These are phyloP conservation scores for Pelargonium myrrhifolium DNA, from an alignment of 441 rosid genomes.

Conservation along the genomic window DNA sequence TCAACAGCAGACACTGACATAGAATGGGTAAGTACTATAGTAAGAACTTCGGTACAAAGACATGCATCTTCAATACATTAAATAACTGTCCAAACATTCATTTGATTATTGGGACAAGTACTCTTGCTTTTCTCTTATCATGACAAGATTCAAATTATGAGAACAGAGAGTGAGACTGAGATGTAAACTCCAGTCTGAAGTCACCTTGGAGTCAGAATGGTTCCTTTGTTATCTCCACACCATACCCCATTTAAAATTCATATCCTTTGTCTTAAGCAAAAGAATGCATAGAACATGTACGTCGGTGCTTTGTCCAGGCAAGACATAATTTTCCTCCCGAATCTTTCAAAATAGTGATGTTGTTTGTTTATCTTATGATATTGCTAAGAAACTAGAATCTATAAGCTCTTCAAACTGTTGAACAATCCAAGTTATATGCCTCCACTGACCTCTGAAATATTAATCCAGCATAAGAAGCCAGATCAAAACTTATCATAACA, in stretches of 20 bases:
- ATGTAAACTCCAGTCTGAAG: not conserved
- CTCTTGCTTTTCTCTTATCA: not conserved
- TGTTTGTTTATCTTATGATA: not conserved
- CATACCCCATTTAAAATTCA: not conserved
- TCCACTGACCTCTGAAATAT: not conserved
- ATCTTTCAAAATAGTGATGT: not conserved
- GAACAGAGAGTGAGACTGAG: not conserved
- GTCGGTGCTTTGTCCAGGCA: not conserved
- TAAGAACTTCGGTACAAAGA: slow-evolving; percentile 14
- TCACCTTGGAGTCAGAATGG: not conserved
- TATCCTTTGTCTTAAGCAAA: not conserved
- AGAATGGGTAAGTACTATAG: slow-evolving; percentile 19
- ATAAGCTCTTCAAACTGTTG: not conserved
- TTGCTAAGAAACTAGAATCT: not conserved
- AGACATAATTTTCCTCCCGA: not conserved
- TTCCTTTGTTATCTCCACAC: not conserved
- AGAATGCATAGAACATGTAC: not conserved
- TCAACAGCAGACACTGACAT: slow-evolving; percentile 95
- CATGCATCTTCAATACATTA: slow-evolving; percentile 7
- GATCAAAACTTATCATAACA: not conserved
- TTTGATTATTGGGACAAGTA: not conserved
- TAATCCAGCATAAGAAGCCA: slow-evolving; percentile 1
- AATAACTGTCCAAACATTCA: slow-evolving; percentile 2
- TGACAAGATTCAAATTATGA: not conserved
- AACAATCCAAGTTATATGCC: not conserved